Evolutionary conservation across 768 basidiomycete genomes (phyloP).

Genomic region (Cantharellus anzutake): DNA sequence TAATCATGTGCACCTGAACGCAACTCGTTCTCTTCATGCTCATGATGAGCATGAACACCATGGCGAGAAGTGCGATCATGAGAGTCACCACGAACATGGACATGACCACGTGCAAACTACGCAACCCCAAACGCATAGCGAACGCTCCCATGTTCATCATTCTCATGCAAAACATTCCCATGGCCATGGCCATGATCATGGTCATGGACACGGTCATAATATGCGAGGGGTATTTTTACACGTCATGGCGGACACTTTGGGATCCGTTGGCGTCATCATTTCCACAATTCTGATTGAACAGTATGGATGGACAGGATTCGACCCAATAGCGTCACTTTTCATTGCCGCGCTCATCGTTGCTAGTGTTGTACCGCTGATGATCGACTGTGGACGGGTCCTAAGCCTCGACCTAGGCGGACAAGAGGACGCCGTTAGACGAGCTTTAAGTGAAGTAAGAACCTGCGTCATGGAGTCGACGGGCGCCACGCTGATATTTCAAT

Average conservation of each 20-base stretch:
- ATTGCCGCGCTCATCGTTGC: conserved; percentile 91
- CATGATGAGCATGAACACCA: conserved; percentile 14
- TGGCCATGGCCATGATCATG: conserved; percentile 20
- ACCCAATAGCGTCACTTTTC: conserved; percentile 92
- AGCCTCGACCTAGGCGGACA: conserved; percentile 58
- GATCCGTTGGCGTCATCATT: conserved; percentile 93
- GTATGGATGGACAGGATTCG: conserved; percentile 98
- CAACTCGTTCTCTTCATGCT: conserved; percentile 10
- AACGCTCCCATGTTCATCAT: conserved; percentile 24
- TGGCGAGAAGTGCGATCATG: conserved; percentile 13
- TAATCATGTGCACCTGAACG: conserved; percentile 11
- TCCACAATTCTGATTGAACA: conserved; percentile 89
- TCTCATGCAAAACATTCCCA: conserved; percentile 11
- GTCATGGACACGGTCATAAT: conserved; percentile 84
- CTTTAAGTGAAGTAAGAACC: conserved; percentile 21
- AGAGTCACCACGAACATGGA: conserved; percentile 10
- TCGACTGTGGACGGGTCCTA: conserved; percentile 80
- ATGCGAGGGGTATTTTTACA: conserved; percentile 93
- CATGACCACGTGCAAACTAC: conserved; percentile 3
- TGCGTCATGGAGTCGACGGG: background rate
- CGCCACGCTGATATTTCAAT: conserved; percentile 21
- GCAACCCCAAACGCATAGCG: conserved; percentile 3
- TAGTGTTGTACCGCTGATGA: conserved; percentile 85
- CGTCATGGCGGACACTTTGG: conserved; percentile 92
- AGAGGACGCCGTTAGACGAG: conserved; percentile 21